Evolutionary conservation across 805 yeast genomes (phyloP).

Genomic region (Barnettozyma pratensis): DNA sequence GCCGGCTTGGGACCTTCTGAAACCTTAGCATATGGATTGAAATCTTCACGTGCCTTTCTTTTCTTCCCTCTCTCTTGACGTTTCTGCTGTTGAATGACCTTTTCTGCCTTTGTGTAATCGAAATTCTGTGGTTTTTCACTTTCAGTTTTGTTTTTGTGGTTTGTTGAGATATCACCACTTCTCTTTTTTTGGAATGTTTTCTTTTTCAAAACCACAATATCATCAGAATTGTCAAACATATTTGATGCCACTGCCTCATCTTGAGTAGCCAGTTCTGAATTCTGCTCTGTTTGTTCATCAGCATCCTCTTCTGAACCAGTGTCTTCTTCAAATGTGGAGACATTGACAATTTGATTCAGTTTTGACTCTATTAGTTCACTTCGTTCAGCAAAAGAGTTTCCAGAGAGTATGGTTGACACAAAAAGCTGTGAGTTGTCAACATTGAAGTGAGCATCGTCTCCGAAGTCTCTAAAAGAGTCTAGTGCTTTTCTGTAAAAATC

Average conservation of each 20-base stretch:
- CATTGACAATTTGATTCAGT: background rate
- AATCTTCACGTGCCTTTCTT: conserved; percentile 35
- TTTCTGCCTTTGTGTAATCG: conserved; percentile 42
- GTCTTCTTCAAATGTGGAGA: conserved; percentile 1
- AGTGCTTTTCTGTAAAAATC: conserved; percentile 1
- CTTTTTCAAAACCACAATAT: conserved; percentile 19
- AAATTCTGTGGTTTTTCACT: conserved; percentile 24
- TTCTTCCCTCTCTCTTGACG: conserved; percentile 19
- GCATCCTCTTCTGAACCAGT: background rate
- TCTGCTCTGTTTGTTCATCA: background rate
- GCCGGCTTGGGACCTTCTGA: conserved; percentile 51
- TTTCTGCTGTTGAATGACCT: conserved; percentile 29
- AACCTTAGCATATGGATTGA: conserved; percentile 54
- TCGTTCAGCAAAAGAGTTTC: background rate
- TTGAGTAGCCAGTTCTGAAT: background rate
- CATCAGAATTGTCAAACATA: conserved; percentile 20
- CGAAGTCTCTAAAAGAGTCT: background rate
- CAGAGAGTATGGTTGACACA: background rate
- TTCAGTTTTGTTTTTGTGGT: conserved; percentile 1
- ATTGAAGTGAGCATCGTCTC: background rate
- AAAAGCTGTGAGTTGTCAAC: conserved; percentile 2
- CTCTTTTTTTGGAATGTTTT: conserved; percentile 2
- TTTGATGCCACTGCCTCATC: background rate
- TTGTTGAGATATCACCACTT: background rate
- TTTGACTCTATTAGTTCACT: conserved; percentile 1